Base-by-base conservation (phyloP, 495 filamentous ascomycete genomes). In the Jackrogersella multiformis region DNA sequence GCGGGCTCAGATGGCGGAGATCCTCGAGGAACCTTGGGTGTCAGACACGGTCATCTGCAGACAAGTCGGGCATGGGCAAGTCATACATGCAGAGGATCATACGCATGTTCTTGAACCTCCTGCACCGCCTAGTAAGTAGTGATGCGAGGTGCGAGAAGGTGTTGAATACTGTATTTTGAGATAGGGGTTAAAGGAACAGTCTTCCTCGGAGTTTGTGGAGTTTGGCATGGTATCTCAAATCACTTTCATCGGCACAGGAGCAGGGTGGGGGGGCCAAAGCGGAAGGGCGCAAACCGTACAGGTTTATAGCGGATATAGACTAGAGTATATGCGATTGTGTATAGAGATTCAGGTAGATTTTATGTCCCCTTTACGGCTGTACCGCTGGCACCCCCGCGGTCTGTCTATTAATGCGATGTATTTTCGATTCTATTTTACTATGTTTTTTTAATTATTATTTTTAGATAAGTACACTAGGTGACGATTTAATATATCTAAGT, bases 11-110 rank as follows among this genome's bases (percentile, higher is more conserved):
- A 86, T 98, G 77, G 83, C 88, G 13, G 93, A 98, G 74, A 90
- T 98, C 13, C 77, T 96, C 62, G 83, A 85, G 5, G 96, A 99
- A 76, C 87, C 90, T n/a, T 99, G 96, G 95, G 87, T 98, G 32
- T 83, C 84, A 10, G 85, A 86, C 59, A 90, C 90, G 42, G 78
- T 85, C 15, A 86, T 87, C 46, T 87, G 85, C 66, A 68, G 81
- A 46, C 84, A 87, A 67, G 72, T 80, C 21, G 74, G 71, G 2
- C 73, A 71, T 5, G 80, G 82, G 1, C 57, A 64, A 4, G 77
- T 86, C 26, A 72, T 83, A n/a, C 78, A 75, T 18, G 80, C 82
- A 6, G 73, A 77, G 9, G 81, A 84, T 57, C 85, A 87, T 53
- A 80, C 72, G 4, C 85, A 87, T 62, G 77, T 84, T 18, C 74